Conservation (phyloP, 2,329 filamentous ascomycete species). For the Exophiala xenobiotica region DNA sequence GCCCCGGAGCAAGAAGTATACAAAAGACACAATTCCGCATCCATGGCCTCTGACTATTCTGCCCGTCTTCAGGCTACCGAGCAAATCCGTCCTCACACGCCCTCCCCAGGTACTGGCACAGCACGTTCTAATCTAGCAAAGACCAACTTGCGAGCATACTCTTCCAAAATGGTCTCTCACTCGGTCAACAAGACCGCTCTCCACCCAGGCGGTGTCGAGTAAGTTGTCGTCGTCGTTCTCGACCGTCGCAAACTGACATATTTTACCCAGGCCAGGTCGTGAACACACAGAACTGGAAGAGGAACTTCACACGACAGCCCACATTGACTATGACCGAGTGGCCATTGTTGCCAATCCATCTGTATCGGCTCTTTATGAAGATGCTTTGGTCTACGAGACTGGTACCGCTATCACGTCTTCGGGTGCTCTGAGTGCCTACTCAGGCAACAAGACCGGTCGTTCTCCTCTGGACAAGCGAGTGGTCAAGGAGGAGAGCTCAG, state of each 20-base stretch:
- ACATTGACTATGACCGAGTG: constrained; percentile 98
- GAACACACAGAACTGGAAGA: constrained; percentile 98
- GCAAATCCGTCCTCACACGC: constrained; percentile 28
- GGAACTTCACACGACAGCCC: constrained; percentile 93
- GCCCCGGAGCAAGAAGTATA: constrained; percentile 23
- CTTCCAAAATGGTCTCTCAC: constrained; percentile 47
- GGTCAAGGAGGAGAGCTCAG: constrained; percentile 84
- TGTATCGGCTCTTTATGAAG: constrained; percentile 94
- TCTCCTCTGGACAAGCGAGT: constrained; percentile 97
- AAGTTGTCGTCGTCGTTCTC: constrained; percentile 41
- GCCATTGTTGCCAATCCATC: constrained; percentile 96
- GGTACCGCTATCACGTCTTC: constrained; percentile 95
- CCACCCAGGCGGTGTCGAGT: constrained; percentile 88
- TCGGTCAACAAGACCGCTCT: constrained; percentile 87
- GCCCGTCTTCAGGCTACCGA: constrained; percentile 25
- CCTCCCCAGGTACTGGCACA: constrained; percentile 26
- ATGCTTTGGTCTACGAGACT: constrained; percentile 94
- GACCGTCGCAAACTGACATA: constrained; percentile 16
- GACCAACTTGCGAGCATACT: constrained; percentile 24
- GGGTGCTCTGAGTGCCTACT: constrained; percentile 95
- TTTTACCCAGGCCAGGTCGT: constrained; percentile 59
- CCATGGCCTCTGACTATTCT: constrained; percentile 27
- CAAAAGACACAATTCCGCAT: constrained; percentile 17
- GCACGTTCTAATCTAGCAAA: constrained; percentile 30
- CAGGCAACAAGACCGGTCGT: constrained; percentile 94